A percentile compares a stretch with the other conserved stretches of the same genome.
phyloP scores from a whole-genome alignment of 257 asterid genomes.

The Penstemon barbatus region DNA sequence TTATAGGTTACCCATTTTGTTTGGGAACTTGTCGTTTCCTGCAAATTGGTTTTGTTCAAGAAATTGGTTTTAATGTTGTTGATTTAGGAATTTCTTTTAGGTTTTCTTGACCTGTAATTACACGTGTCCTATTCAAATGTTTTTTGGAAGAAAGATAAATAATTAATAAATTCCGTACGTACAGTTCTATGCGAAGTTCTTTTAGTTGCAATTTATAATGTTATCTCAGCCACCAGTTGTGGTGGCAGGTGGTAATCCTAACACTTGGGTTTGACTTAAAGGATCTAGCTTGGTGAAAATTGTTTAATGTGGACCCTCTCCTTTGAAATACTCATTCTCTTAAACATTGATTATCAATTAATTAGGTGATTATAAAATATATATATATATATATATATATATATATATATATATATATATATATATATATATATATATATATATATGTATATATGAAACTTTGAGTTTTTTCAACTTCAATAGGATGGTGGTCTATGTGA shows the following conservation, averaged over 20 bases:
- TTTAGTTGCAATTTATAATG: neutral
- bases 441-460: too few relatives aligned
- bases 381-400: too few relatives aligned
- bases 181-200: too few relatives aligned
- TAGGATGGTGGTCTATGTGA: too few relatives aligned
- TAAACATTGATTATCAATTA: neutral
- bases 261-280: constrained; percentile 48
- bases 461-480: too few relatives aligned
- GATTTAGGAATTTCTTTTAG: constrained; percentile 9
- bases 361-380: neutral
- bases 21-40: constrained; percentile 12
- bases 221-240: constrained; percentile 18
- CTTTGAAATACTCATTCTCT: constrained; percentile 24
- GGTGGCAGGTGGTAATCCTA: constrained; percentile 42
- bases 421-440: too few relatives aligned
- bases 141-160: constrained; percentile 13
- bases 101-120: constrained; percentile 12
- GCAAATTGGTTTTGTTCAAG: constrained; percentile 25
- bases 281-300: constrained; percentile 22
- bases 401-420: too few relatives aligned
- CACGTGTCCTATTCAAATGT: constrained; percentile 23
- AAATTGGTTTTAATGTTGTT: constrained; percentile 17
- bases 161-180: neutral
- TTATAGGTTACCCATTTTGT: constrained; percentile 23
- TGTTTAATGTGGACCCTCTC: constrained; percentile 33